Evolutionary conservation across 371 early-diverging fungal genomes (phyloP), one percentile per base, ranked within the genome.

Genomic region (Mucor sp.): DNA sequence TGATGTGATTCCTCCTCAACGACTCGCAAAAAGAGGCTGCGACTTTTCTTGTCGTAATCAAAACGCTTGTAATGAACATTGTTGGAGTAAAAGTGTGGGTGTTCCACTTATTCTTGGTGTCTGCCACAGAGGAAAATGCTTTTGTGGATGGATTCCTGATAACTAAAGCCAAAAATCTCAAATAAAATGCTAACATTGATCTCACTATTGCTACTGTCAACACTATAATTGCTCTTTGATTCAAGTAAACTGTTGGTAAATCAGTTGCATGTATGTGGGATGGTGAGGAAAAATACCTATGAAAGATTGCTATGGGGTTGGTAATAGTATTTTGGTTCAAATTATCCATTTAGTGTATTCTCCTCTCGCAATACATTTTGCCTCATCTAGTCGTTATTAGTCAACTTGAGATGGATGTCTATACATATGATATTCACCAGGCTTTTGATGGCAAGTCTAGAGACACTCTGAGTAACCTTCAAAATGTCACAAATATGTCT

Each of bases 101-200:
- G 39, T 25, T 5, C 12, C 41, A 4, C 47, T 47, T 53, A 28
- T 70, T 7, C 23, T 70, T 37, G 60, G 71, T 43, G 71, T 67
- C 19, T 70, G 67, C 27, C 68, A 62, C 28, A 23, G 39, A 5
- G 33, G 25, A n/a, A 48, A 23, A 21, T 70, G 67, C 19, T 70
- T 44, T 19, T 70, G 67, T 48, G 67, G 71, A 15, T 70, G 58
- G 39, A 27, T 68, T 14, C 39, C 58, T 41, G 25, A 66, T 35
- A 27, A 53, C 27, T 53, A 53, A 27, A 27, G 0, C 7, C 41
- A 14, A 41, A 41, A 15, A 14, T 17, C 4, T 41, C 41, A 17
- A 41, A 41, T 41, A 41, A 41, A 41, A 17, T 17, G 17, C 6
- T 17, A 17, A 6, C 6, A 41, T 41, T 41, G 41, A 41, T 41